These are phyloP conservation scores for Backusella sp. DNA, from an alignment of 192 early-diverging fungal species.

Conservation along the genomic window DNA sequence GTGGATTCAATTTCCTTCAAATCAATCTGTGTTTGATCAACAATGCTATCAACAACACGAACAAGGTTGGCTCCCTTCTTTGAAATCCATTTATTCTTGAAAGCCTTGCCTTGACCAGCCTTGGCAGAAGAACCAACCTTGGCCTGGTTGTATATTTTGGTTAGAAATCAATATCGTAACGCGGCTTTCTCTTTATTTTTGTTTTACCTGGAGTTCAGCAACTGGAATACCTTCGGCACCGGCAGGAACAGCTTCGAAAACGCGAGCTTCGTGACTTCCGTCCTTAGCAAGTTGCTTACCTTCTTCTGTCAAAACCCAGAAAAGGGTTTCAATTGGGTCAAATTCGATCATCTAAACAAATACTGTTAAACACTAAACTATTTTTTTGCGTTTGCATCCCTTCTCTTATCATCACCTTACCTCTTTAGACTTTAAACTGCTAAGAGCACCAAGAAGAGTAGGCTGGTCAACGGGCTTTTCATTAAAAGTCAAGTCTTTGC, in stretches of 20 bases:
- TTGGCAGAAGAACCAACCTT: constrained; percentile 75
- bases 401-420: constrained; percentile 46
- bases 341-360: constrained; percentile 75
- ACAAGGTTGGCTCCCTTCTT: constrained; percentile 75
- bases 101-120: constrained; percentile 92
- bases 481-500: constrained; percentile 57
- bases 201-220: constrained; percentile 73
- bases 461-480: constrained; percentile 65
- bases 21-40: constrained; percentile 81
- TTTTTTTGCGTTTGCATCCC: background rate
- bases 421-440: constrained; percentile 81
- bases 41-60: constrained; percentile 74
- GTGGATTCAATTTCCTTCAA: constrained; percentile 66
- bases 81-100: constrained; percentile 98
- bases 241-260: constrained; percentile 85
- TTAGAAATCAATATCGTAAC: background rate
- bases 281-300: constrained; percentile 79
- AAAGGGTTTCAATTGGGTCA: constrained; percentile 72
- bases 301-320: constrained; percentile 86
- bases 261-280: constrained; percentile 91
- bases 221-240: constrained; percentile 81
- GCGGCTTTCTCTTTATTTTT: background rate
- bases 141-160: constrained; percentile 16
- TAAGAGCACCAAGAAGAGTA: constrained; percentile 77
- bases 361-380: background rate